Percentiles rank a stretch among this genome's conserved stretches.
Conservation (phyloP, 352 stramenopile genomes). For the Achlya hypogyna region DNA sequence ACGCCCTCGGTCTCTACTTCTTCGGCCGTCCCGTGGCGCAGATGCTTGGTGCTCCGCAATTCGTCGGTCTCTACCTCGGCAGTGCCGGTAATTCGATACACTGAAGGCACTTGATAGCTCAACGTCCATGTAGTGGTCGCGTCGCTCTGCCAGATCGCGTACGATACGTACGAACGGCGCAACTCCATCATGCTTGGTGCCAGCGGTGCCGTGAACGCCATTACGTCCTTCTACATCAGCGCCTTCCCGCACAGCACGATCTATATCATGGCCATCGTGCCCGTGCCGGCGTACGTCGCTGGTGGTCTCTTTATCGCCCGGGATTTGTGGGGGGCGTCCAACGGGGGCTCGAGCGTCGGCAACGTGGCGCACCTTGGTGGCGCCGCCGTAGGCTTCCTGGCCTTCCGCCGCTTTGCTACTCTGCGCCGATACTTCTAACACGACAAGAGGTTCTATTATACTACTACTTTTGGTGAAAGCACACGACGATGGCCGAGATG, state of each 20-base stretch:
- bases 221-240: conserved; percentile 63
- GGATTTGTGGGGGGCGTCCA: conserved; percentile 50
- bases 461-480: conserved; percentile 52
- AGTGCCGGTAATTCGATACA: conserved; percentile 46
- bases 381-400: conserved; percentile 43
- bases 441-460: neutral
- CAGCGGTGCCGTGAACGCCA: conserved; percentile 68
- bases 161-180: conserved; percentile 55
- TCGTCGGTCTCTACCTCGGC: conserved; percentile 62
- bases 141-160: conserved; percentile 27
- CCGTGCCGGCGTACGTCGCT: conserved; percentile 62
- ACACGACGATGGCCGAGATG: conserved; percentile 83
- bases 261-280: conserved; percentile 65
- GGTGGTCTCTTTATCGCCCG: conserved; percentile 64
- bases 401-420: conserved; percentile 29
- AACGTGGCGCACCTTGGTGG: conserved; percentile 69
- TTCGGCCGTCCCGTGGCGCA: conserved; percentile 63
- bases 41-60: conserved; percentile 49
- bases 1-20: conserved; percentile 72
- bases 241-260: conserved; percentile 61
- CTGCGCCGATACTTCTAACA: conserved; percentile 11
- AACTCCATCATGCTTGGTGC: conserved; percentile 52
- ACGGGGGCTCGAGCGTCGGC: conserved; percentile 42
- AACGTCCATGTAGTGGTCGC: conserved; percentile 4
- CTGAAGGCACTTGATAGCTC: neutral